Percentiles rank a stretch among this genome's conserved stretches.
These are phyloP conservation scores for Cordyceps pruinosa DNA, from an alignment of 2,329 filamentous ascomycete genomes.

Conservation along the genomic window DNA sequence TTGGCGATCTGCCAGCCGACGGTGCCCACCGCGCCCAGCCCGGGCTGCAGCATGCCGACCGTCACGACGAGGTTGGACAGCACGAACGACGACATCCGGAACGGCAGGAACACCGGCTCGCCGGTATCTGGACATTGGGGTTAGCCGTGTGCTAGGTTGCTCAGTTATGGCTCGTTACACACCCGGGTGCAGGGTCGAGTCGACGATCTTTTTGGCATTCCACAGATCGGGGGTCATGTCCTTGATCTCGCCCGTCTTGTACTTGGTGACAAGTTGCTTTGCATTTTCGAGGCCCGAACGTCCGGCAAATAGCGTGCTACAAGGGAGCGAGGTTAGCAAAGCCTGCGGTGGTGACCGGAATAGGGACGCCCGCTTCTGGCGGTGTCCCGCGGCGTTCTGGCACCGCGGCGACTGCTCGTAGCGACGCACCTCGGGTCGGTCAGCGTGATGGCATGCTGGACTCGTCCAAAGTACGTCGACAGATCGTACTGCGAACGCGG, in stretches of 20 bases:
- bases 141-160: constrained; percentile 10
- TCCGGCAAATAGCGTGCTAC: constrained; percentile 79
- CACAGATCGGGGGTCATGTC: constrained; percentile 88
- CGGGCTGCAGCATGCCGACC: constrained; percentile 92
- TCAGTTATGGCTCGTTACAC: constrained; percentile 26
- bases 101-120: constrained; percentile 83
- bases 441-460: constrained; percentile 80
- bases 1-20: constrained; percentile 93
- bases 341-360: too few species aligned
- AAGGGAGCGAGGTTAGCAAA: constrained; percentile 2
- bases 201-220: constrained; percentile 93
- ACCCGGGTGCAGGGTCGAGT: constrained; percentile 94
- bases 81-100: constrained; percentile 95
- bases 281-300: constrained; percentile 73
- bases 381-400: neutral
- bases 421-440: constrained; percentile 85
- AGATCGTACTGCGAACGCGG: constrained; percentile 91
- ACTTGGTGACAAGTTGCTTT: constrained; percentile 72
- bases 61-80: constrained; percentile 92
- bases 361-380: neutral
- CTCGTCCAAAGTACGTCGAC: constrained; percentile 88
- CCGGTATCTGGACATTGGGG: constrained; percentile 64
- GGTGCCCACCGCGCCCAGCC: constrained; percentile 73
- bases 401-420: neutral
- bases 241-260: constrained; percentile 75